A percentile compares a stretch with the other conserved stretches of the same genome.
phyloP scores from a whole-genome alignment of 2,329 filamentous ascomycete species.

The Venturiaceae sp. region DNA sequence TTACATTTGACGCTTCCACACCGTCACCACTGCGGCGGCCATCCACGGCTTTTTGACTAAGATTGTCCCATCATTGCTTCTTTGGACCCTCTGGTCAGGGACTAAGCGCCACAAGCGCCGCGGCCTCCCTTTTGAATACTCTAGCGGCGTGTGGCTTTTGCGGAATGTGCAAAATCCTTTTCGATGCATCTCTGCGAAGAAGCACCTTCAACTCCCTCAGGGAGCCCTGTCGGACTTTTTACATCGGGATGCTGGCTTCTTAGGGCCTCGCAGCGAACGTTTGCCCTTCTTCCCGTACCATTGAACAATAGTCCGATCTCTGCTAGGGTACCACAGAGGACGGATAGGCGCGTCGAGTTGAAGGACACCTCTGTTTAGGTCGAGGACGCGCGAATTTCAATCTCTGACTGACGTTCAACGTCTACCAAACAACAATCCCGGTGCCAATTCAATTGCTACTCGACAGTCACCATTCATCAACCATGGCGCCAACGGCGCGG shows the following conservation, averaged over 20 bases:
- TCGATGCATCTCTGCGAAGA: neutral
- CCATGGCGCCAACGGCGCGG: conserved; percentile 2
- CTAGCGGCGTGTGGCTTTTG: neutral
- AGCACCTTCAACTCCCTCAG: neutral
- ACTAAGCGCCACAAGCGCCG: neutral
- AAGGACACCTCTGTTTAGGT: neutral
- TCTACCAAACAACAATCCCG: neutral
- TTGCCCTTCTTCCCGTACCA: neutral
- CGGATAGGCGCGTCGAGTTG: neutral
- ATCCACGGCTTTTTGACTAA: neutral
- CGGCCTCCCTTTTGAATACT: neutral
- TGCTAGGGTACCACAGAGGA: neutral
- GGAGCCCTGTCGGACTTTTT: neutral
- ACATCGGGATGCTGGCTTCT: neutral
- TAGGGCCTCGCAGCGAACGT: neutral
- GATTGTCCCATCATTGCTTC: neutral
- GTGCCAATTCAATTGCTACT: neutral
- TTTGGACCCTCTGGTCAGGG: neutral
- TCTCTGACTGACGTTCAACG: neutral
- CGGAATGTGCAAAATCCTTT: neutral
- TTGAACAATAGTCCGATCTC: neutral
- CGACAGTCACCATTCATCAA: neutral
- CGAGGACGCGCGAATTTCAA: neutral
- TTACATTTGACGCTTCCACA: neutral
- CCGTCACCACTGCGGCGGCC: neutral